Conservation (phyloP, 441 rosid genomes). For the Flueggea neowawraea region DNA sequence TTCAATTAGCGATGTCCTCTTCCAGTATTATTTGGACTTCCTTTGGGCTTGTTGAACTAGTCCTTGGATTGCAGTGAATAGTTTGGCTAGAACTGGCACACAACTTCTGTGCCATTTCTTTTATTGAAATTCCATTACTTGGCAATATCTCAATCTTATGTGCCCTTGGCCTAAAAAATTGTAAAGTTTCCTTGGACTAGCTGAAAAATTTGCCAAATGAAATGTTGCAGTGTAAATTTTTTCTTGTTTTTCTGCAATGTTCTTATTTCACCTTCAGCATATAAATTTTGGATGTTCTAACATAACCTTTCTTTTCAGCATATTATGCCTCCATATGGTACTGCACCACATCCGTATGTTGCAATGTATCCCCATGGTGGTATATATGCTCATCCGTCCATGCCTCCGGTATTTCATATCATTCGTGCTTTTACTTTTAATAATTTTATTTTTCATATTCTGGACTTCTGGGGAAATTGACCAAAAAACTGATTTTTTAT, state of each 20-base stretch:
- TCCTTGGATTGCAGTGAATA: too few species aligned
- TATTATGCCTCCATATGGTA: slow-evolving; percentile 95
- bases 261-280: neutral
- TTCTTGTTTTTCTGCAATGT: neutral
- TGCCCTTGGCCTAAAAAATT: too few species aligned
- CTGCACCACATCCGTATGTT: slow-evolving; percentile 93
- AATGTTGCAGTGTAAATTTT: neutral
- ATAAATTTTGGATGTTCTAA: slow-evolving; percentile 4
- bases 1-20: too few species aligned
- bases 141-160: too few species aligned
- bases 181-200: neutral
- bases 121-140: too few species aligned
- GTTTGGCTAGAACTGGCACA: too few species aligned
- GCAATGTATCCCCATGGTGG: slow-evolving; percentile 98
- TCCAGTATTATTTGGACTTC: too few species aligned
- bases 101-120: too few species aligned
- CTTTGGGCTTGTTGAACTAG: too few species aligned
- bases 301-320: slow-evolving; percentile 44
- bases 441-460: slow-evolving; percentile 9
- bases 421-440: slow-evolving; percentile 9
- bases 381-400: slow-evolving; percentile 82
- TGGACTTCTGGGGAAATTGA: slow-evolving; percentile 8
- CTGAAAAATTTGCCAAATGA: neutral
- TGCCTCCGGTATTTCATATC: slow-evolving; percentile 68
- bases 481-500: slow-evolving; percentile 16